A percentile compares a stretch with the other conserved stretches of the same genome.
Evolutionary conservation across 371 early-diverging fungal genomes (phyloP).

Genomic region (Syncephalastrum contaminatum): DNA sequence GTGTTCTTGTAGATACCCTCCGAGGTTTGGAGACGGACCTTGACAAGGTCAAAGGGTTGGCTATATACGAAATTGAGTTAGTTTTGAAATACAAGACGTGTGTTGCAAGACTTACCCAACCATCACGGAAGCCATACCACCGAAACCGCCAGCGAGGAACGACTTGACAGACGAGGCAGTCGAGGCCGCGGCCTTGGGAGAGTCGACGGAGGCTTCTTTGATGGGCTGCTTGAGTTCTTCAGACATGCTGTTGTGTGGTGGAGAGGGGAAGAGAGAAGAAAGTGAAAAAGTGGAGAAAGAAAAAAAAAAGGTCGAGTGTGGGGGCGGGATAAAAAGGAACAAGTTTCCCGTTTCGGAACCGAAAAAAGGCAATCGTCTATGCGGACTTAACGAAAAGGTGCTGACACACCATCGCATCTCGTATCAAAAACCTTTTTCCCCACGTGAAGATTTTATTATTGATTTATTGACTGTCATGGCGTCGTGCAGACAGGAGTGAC

Average conservation of each 20-base stretch:
- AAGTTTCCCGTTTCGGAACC: background rate
- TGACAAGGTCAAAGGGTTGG: slow-evolving; percentile 86
- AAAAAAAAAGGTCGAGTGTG: background rate
- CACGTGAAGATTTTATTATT: slow-evolving; percentile 4
- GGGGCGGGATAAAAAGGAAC: background rate
- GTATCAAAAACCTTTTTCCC: background rate
- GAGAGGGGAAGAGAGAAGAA: background rate
- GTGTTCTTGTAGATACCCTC: slow-evolving; percentile 82
- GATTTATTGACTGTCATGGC: background rate
- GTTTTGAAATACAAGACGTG: background rate
- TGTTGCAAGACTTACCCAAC: slow-evolving; percentile 60
- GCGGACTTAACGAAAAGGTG: no score
- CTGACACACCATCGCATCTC: no score
- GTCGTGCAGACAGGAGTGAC: background rate
- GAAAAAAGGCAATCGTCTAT: no score
- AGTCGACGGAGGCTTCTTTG: background rate
- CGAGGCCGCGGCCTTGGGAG: slow-evolving; percentile 9
- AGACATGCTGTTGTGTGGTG: background rate
- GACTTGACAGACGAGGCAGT: slow-evolving; percentile 73
- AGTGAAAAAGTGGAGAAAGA: slow-evolving; percentile 1
- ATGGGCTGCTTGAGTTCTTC: background rate
- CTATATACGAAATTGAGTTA: slow-evolving; percentile 15
- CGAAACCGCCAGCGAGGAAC: slow-evolving; percentile 94
- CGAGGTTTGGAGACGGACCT: slow-evolving; percentile 93
- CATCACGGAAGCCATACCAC: slow-evolving; percentile 79